Percentiles rank a stretch among this genome's conserved stretches.
These are phyloP conservation scores for Sanghuangporus weigelae DNA, from an alignment of 1,284 basidiomycete species.

Conservation along the genomic window DNA sequence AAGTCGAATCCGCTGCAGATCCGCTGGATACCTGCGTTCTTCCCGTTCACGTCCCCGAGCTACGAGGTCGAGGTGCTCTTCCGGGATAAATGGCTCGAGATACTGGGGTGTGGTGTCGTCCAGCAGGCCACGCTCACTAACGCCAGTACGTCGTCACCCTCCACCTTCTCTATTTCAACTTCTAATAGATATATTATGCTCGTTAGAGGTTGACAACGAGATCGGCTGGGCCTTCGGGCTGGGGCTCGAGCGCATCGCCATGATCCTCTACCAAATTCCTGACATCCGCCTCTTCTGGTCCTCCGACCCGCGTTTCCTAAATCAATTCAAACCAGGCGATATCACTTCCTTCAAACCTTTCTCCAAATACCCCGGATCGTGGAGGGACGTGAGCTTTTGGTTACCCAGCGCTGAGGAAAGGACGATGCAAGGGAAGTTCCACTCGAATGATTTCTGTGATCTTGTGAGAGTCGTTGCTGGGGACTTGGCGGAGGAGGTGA, in stretches of 20 bases:
- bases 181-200: neutral
- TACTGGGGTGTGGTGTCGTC: constrained; percentile 92
- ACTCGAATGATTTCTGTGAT: constrained; percentile 98
- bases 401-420: constrained; percentile 33
- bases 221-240: constrained; percentile 98
- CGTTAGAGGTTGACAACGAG: constrained; percentile 70
- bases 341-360: constrained; percentile 83
- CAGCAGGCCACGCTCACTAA: constrained; percentile 84
- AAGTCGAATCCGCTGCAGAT: constrained; percentile 71
- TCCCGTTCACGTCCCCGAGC: constrained; percentile 96
- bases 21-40: constrained; percentile 96
- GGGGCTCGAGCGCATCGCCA: constrained; percentile 95
- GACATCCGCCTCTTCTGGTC: constrained; percentile 99
- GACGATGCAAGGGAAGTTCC: constrained; percentile 38
- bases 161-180: constrained; percentile 6
- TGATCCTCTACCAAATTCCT: constrained; percentile 96
- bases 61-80: constrained; percentile 99
- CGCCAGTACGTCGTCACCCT: constrained; percentile 57
- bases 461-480: constrained; percentile 89
- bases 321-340: constrained; percentile 77
- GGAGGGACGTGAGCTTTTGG: constrained; percentile 95
- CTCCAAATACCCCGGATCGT: constrained; percentile 85
- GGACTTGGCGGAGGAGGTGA: constrained; percentile 89
- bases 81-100: constrained; percentile 95
- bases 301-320: constrained; percentile 78